Conservation (phyloP, 805 yeast species). For the Metschnikowia borealis region DNA sequence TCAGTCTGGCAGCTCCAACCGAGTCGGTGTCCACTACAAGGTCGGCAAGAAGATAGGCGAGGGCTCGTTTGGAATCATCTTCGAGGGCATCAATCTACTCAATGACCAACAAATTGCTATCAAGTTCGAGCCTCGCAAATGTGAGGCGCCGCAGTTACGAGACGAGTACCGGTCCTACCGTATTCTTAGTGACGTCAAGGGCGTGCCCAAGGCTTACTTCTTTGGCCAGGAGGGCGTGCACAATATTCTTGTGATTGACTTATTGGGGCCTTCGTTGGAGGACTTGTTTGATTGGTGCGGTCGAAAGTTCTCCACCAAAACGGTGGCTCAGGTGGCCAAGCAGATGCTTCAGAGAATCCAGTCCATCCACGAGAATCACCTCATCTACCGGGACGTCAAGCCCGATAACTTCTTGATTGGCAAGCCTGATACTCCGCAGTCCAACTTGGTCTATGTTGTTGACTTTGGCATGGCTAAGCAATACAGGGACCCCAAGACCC, state of each 20-base stretch:
- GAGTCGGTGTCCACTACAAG: conserved; percentile 92
- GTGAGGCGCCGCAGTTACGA: conserved; percentile 95
- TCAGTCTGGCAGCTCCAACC: conserved; percentile 47
- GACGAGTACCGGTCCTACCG: conserved; percentile 97
- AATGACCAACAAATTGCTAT: conserved; percentile 94
- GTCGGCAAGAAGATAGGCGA: conserved; percentile 98
- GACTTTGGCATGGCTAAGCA: conserved; percentile 99
- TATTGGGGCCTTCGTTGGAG: conserved; percentile 92
- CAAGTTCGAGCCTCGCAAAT: conserved; percentile 93
- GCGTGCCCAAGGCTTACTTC: conserved; percentile 95
- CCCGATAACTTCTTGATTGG: conserved; percentile 97
- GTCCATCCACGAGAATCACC: conserved; percentile 81
- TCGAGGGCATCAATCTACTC: conserved; percentile 90
- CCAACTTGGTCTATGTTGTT: conserved; percentile 81
- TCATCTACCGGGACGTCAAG: conserved; percentile 94
- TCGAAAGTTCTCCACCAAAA: conserved; percentile 78
- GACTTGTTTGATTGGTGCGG: conserved; percentile 99
- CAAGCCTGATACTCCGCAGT: conserved; percentile 77
- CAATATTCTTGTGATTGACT: conserved; percentile 88
- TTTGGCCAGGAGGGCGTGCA: conserved; percentile 98
- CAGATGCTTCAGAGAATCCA: conserved; percentile 91
- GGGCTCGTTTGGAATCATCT: conserved; percentile 96
- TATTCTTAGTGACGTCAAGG: conserved; percentile 72
- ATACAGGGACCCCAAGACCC: conserved; percentile 93
- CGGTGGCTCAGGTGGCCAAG: conserved; percentile 89